phyloP scores from a whole-genome alignment of 192 early-diverging fungal species.

The Gorgonomyces haynaldii region DNA sequence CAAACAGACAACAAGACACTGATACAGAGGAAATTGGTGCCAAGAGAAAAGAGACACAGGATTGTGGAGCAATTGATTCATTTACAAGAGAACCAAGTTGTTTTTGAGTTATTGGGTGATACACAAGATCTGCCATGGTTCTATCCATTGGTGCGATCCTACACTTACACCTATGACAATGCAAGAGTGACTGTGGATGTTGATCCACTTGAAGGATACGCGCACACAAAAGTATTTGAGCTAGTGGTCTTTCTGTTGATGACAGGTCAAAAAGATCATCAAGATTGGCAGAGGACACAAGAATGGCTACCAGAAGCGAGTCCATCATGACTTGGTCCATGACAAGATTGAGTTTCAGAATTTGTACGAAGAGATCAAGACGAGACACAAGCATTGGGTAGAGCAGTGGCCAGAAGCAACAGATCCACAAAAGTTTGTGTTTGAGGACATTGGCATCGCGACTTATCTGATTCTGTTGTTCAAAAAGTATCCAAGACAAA shows the following conservation, averaged over 20 bases:
- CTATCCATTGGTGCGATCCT: background rate
- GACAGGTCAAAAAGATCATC: constrained; percentile 1
- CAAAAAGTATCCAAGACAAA: constrained; percentile 20
- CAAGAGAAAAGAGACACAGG: background rate
- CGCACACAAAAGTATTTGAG: background rate
- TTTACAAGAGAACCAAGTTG: background rate
- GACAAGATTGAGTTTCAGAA: constrained; percentile 52
- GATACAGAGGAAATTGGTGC: background rate
- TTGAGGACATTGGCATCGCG: constrained; percentile 79
- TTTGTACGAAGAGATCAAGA: constrained; percentile 57
- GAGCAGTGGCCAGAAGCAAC: constrained; percentile 71
- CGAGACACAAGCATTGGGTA: constrained; percentile 57
- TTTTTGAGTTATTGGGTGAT: background rate
- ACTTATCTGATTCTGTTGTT: constrained; percentile 70
- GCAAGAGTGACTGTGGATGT: background rate
- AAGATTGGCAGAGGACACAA: constrained; percentile 2
- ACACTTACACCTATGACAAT: background rate
- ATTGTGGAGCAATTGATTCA: background rate
- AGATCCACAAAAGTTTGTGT: constrained; percentile 73
- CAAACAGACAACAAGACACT: background rate
- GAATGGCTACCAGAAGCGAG: constrained; percentile 48
- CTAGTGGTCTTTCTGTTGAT: background rate
- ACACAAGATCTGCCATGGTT: background rate
- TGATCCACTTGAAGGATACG: background rate
- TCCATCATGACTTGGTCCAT: constrained; percentile 57